A percentile compares a stretch with the other conserved stretches of the same genome.
Evolutionary conservation across 257 asterid genomes (phyloP).

Genomic region (Mentha longifolia): DNA sequence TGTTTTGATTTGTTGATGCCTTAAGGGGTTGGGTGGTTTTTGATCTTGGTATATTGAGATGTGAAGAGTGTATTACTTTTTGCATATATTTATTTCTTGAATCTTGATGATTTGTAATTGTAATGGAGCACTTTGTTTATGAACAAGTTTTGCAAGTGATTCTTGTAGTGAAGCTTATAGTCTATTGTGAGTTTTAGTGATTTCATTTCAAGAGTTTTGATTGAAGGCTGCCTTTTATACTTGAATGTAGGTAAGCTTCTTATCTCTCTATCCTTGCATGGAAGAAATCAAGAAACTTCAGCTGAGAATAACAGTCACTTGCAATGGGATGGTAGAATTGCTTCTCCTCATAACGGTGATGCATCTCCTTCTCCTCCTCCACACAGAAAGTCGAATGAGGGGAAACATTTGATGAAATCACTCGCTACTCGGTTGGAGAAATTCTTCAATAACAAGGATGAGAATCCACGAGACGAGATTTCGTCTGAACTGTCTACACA

Average conservation of each 20-base stretch:
- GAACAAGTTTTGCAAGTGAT: neutral
- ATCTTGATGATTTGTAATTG: neutral
- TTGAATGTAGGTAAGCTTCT: slow-evolving; percentile 70
- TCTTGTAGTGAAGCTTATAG: neutral
- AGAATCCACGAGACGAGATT: slow-evolving; percentile 41
- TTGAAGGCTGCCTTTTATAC: neutral
- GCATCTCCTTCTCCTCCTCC: slow-evolving; percentile 30
- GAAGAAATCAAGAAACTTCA: slow-evolving; percentile 50
- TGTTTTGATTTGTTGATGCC: neutral
- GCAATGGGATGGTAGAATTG: slow-evolving; percentile 38
- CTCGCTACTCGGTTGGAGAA: slow-evolving; percentile 70
- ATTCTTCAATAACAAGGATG: slow-evolving; percentile 63
- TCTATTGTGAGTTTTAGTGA: neutral
- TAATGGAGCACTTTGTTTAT: neutral
- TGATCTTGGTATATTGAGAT: neutral
- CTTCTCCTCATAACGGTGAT: slow-evolving; percentile 42
- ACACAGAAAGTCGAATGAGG: slow-evolving; percentile 50
- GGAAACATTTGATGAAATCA: slow-evolving; percentile 68
- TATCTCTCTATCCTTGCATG: slow-evolving; percentile 69
- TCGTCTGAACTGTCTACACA: slow-evolving; percentile 53
- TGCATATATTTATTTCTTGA: neutral
- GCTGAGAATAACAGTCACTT: slow-evolving; percentile 23
- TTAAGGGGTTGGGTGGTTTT: neutral
- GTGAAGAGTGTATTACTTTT: neutral
- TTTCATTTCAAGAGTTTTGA: neutral